Percentiles rank a stretch among this genome's conserved stretches.
Evolutionary conservation across 169 alveolate genomes (phyloP).

Genomic region (Plasmodium billcollinsi): DNA sequence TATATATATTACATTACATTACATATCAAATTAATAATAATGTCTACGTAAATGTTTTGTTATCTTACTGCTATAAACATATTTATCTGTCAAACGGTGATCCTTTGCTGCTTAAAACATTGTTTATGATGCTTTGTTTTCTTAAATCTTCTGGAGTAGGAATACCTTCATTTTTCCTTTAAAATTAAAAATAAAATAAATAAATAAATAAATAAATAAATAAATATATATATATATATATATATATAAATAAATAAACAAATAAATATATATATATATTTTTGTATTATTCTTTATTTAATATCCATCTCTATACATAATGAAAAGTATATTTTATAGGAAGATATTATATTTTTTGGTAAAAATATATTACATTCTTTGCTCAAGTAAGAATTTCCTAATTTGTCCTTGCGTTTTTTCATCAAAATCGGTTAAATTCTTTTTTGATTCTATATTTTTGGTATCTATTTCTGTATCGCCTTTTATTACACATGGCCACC

Average conservation of each 20-base stretch:
- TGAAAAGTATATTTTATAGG: background rate
- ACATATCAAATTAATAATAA: too few species aligned
- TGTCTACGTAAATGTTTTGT: too few species aligned
- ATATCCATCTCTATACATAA: too few species aligned
- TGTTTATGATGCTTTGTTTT: conserved; percentile 18
- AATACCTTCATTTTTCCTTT: conserved; percentile 48
- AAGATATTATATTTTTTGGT: background rate
- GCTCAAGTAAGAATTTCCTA: conserved; percentile 81
- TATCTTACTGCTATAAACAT: too few species aligned
- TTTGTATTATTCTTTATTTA: too few species aligned
- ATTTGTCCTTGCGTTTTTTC: conserved; percentile 83
- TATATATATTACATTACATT: too few species aligned
- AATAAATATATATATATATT: too few species aligned
- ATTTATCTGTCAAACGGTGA: conserved; percentile 9
- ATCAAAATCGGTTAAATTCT: conserved; percentile 83
- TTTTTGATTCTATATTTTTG: conserved; percentile 85
- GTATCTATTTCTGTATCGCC: conserved; percentile 87
- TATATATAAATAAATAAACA: background rate
- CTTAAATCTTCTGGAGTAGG: conserved; percentile 48
- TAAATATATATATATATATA: background rate
- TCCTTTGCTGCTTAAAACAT: conserved; percentile 32
- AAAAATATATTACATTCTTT: conserved; percentile 47
- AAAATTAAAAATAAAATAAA: conserved; percentile 1
- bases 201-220: background rate
- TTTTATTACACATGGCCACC: conserved; percentile 87